Base-by-base conservation (phyloP, 140 eudicot genomes). In the Anethum foeniculum region DNA sequence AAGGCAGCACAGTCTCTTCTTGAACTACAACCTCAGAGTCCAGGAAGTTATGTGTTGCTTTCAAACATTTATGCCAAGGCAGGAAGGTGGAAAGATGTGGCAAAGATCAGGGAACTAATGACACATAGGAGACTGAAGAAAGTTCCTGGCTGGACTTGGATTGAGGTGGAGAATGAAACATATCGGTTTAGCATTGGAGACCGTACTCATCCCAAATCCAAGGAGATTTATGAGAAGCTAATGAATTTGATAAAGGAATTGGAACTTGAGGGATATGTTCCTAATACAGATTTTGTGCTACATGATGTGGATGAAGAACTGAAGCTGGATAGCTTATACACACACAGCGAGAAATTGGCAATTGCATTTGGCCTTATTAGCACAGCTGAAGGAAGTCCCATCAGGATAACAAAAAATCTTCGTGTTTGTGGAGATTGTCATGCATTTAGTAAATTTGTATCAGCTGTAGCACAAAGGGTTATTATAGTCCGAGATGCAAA, bases 121-220 rank as follows among this genome's bases (percentile, higher is more conserved):
- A 68, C 74, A 34, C 43, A 68, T 14, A 68, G 74, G 74, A 30
- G 44, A 32, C 44, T 68, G 44, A 68, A 68, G 74, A 68, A 68
- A 68, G 74, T 68, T 32, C 74, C 74, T 68, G 74, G 74, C n/a
- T 68, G 74, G 74, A 68, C 74, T 30, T 68, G 74, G 74, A 68
- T 68, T 68, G 74, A 68, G 18, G 74, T 68, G 43, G 74, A 68
- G 74, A 68, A 68, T 3, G 9, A 68, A 68, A 68, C 74, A 68
- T 68, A 68, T 68, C 39, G 36, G n/a, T 68, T 68, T 68, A 68
- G 44, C 43, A 68, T 15, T 68, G 74, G 74, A 32, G 74, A 68
- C 74, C 74, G 41, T 68, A 68, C 74, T 68, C 74, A 68, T 68
- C 74, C 74, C 11, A 30, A 68, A 32, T 68, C 74, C 16, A 68